phyloP scores from a whole-genome alignment of 2,329 filamentous ascomycete genomes.

The Anisogramma anomala region DNA sequence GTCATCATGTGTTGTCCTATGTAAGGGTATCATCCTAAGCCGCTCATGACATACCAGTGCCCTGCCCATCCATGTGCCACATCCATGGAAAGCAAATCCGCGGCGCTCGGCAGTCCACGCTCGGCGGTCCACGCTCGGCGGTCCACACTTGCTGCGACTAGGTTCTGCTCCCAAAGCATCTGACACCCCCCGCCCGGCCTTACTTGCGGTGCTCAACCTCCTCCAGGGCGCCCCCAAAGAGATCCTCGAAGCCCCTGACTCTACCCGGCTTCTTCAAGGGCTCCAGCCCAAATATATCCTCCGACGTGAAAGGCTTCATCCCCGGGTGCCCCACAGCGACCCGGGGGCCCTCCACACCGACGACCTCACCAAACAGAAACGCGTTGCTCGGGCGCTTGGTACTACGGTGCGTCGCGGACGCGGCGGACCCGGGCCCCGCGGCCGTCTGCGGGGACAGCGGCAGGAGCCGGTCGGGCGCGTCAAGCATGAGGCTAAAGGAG shows the following conservation, averaged over 20 bases:
- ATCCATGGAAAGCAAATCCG: too few species aligned
- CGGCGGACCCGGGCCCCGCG: conserved; percentile 14
- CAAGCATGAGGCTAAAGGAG: conserved; percentile 71
- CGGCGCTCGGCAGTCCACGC: too few species aligned
- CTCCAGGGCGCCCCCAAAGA: conserved; percentile 10
- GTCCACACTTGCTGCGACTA: too few species aligned
- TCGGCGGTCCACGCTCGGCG: too few species aligned
- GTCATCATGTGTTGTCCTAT: too few species aligned
- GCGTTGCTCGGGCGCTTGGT: conserved; percentile 44
- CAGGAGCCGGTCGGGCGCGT: conserved; percentile 24
- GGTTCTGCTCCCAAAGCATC: too few species aligned
- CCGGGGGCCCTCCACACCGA: conserved; percentile 24
- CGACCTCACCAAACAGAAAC: conserved; percentile 47
- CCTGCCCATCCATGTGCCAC: too few species aligned
- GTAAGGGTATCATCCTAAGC: too few species aligned
- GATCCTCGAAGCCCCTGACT: conserved; percentile 12
- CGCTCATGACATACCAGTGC: too few species aligned
- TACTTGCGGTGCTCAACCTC: conserved; percentile 4
- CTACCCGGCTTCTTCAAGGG: conserved; percentile 28
- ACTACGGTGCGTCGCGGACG: conserved; percentile 25
- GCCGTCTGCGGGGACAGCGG: conserved; percentile 16
- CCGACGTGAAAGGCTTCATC: conserved; percentile 24
- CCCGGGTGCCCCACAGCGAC: conserved; percentile 22
- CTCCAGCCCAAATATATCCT: conserved; percentile 46
- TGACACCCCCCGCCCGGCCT: too few species aligned